Conservation (phyloP, 805 yeast species). For the Teunomyces funiuensis region DNA sequence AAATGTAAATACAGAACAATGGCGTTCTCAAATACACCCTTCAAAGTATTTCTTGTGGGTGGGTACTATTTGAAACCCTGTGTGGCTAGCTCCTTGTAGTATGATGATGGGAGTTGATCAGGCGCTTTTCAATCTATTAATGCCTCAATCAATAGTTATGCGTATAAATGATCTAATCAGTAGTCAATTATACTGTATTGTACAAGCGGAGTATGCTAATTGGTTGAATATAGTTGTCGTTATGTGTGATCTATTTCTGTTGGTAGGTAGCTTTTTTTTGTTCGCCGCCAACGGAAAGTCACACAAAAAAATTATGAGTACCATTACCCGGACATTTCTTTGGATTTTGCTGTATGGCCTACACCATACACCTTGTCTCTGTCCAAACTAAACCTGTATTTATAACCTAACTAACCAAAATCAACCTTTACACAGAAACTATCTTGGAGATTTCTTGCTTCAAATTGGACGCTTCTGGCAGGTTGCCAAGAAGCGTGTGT, state of each 20-base stretch:
- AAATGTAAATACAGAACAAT: constrained; percentile 3
- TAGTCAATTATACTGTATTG: constrained; percentile 28
- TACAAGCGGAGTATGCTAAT: constrained; percentile 3
- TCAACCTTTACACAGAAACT: constrained; percentile 8
- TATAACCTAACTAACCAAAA: not conserved
- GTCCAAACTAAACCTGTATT: not conserved
- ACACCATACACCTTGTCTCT: too few relatives aligned
- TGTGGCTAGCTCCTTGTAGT: not conserved
- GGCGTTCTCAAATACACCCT: constrained; percentile 5
- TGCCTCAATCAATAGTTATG: not conserved
- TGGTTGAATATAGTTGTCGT: not conserved
- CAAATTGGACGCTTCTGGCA: constrained; percentile 11
- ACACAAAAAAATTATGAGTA: constrained; percentile 10
- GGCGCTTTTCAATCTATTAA: not conserved
- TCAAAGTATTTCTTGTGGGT: not conserved
- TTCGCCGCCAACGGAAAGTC: constrained; percentile 12
- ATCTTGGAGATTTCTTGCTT: constrained; percentile 13
- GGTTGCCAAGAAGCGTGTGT: constrained; percentile 16
- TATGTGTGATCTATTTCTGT: constrained; percentile 2
- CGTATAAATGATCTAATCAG: constrained; percentile 39
- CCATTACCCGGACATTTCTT: constrained; percentile 17
- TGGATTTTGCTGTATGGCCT: too few relatives aligned
- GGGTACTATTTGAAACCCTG: not conserved
- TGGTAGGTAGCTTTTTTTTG: not conserved
- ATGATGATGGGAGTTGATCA: not conserved